Evolutionary conservation across 768 basidiomycete species (phyloP), one percentile per base, ranked within the genome.

Genomic region (Hortiboletus campestris): DNA sequence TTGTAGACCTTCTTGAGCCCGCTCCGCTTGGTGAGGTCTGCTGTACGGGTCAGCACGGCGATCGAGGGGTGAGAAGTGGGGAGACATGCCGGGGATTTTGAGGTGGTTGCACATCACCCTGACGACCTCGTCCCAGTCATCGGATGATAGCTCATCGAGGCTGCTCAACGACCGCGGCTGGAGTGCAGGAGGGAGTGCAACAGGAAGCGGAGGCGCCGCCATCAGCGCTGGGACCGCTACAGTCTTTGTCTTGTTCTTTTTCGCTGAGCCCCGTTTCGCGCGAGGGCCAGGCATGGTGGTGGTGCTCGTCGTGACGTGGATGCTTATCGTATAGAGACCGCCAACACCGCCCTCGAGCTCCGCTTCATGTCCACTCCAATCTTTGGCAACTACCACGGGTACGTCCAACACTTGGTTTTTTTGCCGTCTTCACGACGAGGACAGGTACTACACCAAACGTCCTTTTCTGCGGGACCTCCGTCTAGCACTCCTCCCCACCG

Each of bases 341-440:
- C 2, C 2, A 25, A 25, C 25, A 25, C 25, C 25, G 25, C 25
- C 25, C 25, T 25, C 25, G 25, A 25, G 25, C 25, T 25, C 34
- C 16, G 34, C 22, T 28, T 25, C 31, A 66, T 66, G 65, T 8
- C 53, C 22, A 44, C 25, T 16, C 49, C 55, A 17, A 45, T 81
- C 25, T 75, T 89, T 67, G 90, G 89, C 56, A 91, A 91, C 67
- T 91, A 91, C 67, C 81, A 83, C 67, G 84, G 84, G 88, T 86
- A 63, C 56, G 72, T 51, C n/a, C 35, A 6, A 3, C 5, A 16
- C 19, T 16, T 14, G n/a, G n/a, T 29, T 32, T 2, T 4, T 9
- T 2, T 5, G 2, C 14, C 12, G 2, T 0, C 34, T 9, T 35
- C 14, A 9, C 29, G 34, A 35, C 12, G 12, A 11, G 34, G 12